A percentile compares a stretch with the other conserved stretches of the same genome.
phyloP scores from a whole-genome alignment of 371 early-diverging fungal genomes.

The Mortierella sp. region DNA sequence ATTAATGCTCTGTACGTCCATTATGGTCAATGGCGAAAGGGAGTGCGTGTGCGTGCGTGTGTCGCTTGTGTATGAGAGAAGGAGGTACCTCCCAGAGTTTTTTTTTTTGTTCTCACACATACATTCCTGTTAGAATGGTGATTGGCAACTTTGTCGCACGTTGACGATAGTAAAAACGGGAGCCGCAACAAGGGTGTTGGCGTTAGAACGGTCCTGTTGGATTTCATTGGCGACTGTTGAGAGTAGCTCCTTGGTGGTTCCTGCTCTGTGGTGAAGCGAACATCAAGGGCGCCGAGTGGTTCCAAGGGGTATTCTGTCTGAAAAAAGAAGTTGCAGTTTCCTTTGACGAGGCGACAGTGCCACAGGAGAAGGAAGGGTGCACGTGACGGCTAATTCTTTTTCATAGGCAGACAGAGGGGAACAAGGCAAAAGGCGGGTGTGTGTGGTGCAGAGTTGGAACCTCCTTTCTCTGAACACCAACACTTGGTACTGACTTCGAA shows the following conservation, averaged over 20 bases:
- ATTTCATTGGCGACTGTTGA: background rate
- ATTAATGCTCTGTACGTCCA: background rate
- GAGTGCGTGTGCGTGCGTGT: no score
- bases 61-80: background rate
- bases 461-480: constrained; percentile 13
- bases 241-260: background rate
- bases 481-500: constrained; percentile 13
- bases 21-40: background rate
- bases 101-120: background rate
- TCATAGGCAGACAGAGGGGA: background rate
- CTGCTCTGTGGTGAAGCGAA: no score
- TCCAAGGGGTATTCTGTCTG: no score
- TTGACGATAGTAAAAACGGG: background rate
- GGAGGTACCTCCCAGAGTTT: background rate
- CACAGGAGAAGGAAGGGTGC: background rate
- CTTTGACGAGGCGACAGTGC: background rate
- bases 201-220: background rate
- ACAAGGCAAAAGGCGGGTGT: background rate
- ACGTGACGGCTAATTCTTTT: background rate
- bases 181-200: background rate
- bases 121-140: background rate
- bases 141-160: background rate
- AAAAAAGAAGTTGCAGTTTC: no score
- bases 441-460: constrained; percentile 9
- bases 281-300: no score